Percentiles rank a stretch among this genome's conserved stretches.
These are phyloP conservation scores for Haematococcus lacustris DNA, from an alignment of 139 green algal species.

Conservation along the genomic window DNA sequence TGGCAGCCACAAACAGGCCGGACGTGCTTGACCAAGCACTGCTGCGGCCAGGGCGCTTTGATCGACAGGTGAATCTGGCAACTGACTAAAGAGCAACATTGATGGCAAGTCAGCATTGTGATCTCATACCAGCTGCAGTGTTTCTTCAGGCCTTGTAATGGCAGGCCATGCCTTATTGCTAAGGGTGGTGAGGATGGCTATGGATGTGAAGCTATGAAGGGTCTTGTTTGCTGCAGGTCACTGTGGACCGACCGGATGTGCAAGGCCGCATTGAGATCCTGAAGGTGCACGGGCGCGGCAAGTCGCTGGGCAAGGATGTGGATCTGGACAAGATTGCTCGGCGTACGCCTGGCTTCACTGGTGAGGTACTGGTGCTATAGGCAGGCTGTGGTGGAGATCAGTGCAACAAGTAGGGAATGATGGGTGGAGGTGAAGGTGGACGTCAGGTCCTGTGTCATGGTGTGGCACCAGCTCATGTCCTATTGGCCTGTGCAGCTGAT, in stretches of 20 bases:
- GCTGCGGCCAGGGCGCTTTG: constrained; percentile 95
- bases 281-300: constrained; percentile 67
- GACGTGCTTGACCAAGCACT: constrained; percentile 98
- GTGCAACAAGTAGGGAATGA: too few species aligned
- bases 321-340: constrained; percentile 89
- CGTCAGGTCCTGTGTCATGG: too few species aligned
- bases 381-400: neutral
- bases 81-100: too few species aligned
- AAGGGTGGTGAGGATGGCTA: neutral
- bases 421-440: too few species aligned
- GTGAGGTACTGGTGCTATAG: constrained; percentile 18
- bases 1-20: constrained; percentile 94
- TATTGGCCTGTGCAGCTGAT: too few species aligned
- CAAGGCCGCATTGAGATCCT: constrained; percentile 88
- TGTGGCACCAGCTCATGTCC: too few species aligned
- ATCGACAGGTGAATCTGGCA: constrained; percentile 77
- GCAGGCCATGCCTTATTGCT: neutral
- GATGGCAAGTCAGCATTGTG: too few species aligned
- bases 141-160: too few species aligned
- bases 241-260: constrained; percentile 87
- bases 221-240: constrained; percentile 65
- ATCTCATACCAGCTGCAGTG: neutral
- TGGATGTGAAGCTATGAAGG: too few species aligned
- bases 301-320: constrained; percentile 89
- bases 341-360: constrained; percentile 89